These are phyloP conservation scores for Sporobolomyces roseus DNA, from an alignment of 768 basidiomycete genomes.

Conservation along the genomic window DNA sequence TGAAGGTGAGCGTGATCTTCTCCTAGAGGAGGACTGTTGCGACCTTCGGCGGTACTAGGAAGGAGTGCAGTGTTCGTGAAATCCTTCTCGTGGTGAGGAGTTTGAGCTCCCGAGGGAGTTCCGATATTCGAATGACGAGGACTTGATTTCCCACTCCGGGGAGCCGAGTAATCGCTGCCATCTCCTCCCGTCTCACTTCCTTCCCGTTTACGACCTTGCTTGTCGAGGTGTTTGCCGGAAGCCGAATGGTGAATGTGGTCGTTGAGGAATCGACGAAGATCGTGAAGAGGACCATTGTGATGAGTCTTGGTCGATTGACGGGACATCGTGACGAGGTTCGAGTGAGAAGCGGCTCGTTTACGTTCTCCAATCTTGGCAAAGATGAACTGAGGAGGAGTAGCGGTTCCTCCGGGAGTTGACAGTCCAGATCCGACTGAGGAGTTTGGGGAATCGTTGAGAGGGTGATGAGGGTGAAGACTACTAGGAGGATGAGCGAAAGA, in stretches of 20 bases:
- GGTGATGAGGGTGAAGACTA: neutral
- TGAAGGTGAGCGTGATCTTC: slow-evolving; percentile 84
- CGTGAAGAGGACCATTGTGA: slow-evolving; percentile 71
- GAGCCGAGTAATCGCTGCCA: slow-evolving; percentile 19
- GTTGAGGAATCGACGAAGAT: slow-evolving; percentile 92
- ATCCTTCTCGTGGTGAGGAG: slow-evolving; percentile 46
- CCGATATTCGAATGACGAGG: slow-evolving; percentile 30
- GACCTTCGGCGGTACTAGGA: slow-evolving; percentile 47
- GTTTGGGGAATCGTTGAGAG: neutral
- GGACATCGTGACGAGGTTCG: slow-evolving; percentile 46
- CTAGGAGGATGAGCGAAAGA: slow-evolving; percentile 16
- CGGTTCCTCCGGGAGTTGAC: slow-evolving; percentile 36
- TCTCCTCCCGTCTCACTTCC: neutral
- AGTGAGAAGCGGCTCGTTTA: slow-evolving; percentile 32
- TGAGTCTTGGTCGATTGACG: slow-evolving; percentile 50
- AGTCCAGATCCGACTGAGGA: slow-evolving; percentile 17
- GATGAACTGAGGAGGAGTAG: slow-evolving; percentile 46
- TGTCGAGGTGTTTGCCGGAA: slow-evolving; percentile 32
- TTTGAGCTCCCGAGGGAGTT: slow-evolving; percentile 41
- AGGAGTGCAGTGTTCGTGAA: slow-evolving; percentile 45
- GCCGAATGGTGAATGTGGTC: slow-evolving; percentile 61
- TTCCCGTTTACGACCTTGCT: slow-evolving; percentile 18
- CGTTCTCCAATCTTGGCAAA: slow-evolving; percentile 42
- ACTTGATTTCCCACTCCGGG: slow-evolving; percentile 30
- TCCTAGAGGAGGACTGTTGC: slow-evolving; percentile 64